Conservation (phyloP, 73 alveolate genomes). For the Tetrahymena malaccensis region DNA sequence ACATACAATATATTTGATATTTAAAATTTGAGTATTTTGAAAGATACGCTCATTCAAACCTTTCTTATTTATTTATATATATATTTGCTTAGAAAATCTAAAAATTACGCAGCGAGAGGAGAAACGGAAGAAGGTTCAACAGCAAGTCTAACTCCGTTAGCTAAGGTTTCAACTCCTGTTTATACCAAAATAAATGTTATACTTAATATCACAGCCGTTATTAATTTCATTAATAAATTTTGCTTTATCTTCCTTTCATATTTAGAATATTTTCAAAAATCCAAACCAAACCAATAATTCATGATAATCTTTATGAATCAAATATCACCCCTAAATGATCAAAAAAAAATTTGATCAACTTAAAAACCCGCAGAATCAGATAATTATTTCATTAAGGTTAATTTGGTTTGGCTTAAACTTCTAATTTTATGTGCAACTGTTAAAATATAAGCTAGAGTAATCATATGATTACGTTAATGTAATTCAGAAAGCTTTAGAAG, state of each 20-base stretch:
- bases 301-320: not conserved
- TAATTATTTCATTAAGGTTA: no score
- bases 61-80: not conserved
- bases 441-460: conserved; percentile 19
- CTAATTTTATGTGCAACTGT: not conserved
- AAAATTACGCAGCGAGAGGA: not conserved
- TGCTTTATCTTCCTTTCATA: not conserved
- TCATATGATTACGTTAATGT: not conserved
- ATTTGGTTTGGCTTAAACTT: not conserved
- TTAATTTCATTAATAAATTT: no score
- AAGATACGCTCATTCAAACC: not conserved
- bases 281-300: not conserved
- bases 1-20: conserved; percentile 9
- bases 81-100: not conserved
- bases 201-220: not conserved
- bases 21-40: not conserved
- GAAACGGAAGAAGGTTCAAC: not conserved
- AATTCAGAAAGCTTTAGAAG: conserved; percentile 27
- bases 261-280: not conserved
- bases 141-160: not conserved
- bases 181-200: not conserved
- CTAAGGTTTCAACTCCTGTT: not conserved
- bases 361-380: not conserved
- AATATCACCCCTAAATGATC: not conserved
- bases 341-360: not conserved